These are phyloP conservation scores for Lenzites betulinus DNA, from an alignment of 768 basidiomycete species.

Conservation along the genomic window DNA sequence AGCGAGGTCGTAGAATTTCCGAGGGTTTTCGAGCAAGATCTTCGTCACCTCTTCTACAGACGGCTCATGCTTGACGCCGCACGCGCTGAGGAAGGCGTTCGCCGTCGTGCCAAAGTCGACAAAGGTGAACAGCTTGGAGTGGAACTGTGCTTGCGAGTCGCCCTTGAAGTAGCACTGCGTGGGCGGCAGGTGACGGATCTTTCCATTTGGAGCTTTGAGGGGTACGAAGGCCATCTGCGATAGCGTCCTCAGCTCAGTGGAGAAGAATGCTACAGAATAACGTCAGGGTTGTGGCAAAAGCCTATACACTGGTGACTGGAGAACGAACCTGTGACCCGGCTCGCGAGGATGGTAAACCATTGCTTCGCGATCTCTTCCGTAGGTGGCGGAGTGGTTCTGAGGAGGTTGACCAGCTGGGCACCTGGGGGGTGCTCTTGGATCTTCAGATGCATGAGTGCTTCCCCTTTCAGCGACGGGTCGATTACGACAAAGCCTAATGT, in stretches of 20 bases:
- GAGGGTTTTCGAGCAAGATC: conserved; percentile 68
- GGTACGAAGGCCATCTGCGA: conserved; percentile 71
- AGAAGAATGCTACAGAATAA: conserved; percentile 53
- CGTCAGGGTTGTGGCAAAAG: neutral
- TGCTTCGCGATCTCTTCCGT: conserved; percentile 53
- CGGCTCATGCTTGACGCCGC: conserved; percentile 87
- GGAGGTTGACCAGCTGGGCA: conserved; percentile 54
- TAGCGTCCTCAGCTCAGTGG: conserved; percentile 55
- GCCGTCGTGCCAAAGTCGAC: conserved; percentile 84
- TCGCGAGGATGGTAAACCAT: conserved; percentile 72
- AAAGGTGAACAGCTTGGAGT: conserved; percentile 83
- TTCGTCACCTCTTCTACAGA: conserved; percentile 80
- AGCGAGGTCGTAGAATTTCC: conserved; percentile 68
- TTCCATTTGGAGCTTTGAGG: conserved; percentile 33
- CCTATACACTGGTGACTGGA: neutral
- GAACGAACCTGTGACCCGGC: conserved; percentile 57
- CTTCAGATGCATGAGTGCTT: conserved; percentile 63
- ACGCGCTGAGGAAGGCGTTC: conserved; percentile 82
- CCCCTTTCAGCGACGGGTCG: conserved; percentile 50
- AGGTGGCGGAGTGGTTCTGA: conserved; percentile 62
- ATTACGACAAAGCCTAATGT: conserved; percentile 77
- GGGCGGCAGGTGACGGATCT: conserved; percentile 54
- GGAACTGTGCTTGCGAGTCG: conserved; percentile 55
- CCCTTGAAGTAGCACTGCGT: conserved; percentile 70
- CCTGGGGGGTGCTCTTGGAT: conserved; percentile 71